Percentiles rank a stretch among this genome's conserved stretches.
Conservation (phyloP, 345 rosid species). For the Trapa incisa region DNA sequence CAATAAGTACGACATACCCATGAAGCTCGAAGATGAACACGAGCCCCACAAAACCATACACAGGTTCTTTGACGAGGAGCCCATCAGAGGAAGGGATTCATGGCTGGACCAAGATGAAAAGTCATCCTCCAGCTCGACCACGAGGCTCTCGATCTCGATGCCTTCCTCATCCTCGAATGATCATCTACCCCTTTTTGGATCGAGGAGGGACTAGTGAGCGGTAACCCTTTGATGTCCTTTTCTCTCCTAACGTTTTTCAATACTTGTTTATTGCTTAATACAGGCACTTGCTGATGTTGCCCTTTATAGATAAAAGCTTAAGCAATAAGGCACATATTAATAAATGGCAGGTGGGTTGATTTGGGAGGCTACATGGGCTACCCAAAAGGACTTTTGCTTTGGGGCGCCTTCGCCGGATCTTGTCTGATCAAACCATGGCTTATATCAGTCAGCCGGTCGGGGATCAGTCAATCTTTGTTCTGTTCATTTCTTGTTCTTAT, state of each 20-base stretch:
- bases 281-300: not conserved
- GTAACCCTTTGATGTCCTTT: not conserved
- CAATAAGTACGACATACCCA: conserved; percentile 11
- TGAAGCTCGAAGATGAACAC: conserved; percentile 26
- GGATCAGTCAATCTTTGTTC: not conserved
- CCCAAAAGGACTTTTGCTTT: conserved; percentile 6
- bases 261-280: not conserved
- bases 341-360: conserved; percentile 23
- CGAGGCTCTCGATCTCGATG: conserved; percentile 51
- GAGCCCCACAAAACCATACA: conserved; percentile 58
- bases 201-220: conserved; percentile 21
- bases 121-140: conserved; percentile 34
- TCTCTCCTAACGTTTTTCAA: not conserved
- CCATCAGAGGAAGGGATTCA: conserved; percentile 29
- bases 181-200: conserved; percentile 37
- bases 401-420: too few relatives aligned
- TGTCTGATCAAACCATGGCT: not conserved
- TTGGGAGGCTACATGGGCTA: conserved; percentile 8
- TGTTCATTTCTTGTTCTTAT: not conserved
- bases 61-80: conserved; percentile 84
- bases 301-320: not conserved
- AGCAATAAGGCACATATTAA: not conserved
- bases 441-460: not conserved
- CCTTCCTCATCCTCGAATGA: conserved; percentile 47
- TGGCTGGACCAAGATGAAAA: conserved; percentile 56